A percentile compares a stretch with the other conserved stretches of the same genome.
Conservation (phyloP, 345 rosid species). For the Excoecaria agallocha region DNA sequence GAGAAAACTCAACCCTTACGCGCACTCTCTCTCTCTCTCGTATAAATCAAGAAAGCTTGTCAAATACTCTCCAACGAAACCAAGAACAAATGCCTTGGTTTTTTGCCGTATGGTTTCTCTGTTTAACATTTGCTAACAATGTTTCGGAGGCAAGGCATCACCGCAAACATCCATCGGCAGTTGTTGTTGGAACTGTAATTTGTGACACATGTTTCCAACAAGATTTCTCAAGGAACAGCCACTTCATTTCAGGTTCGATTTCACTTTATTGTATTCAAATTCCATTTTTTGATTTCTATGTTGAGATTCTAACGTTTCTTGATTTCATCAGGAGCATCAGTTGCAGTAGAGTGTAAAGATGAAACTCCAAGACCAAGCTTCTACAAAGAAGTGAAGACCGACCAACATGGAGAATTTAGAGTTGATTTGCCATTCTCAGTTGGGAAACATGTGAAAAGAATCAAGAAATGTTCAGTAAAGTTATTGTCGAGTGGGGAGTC, state of each 20-base stretch:
- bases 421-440: constrained; percentile 63
- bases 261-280: neutral
- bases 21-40: neutral
- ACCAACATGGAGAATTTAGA: constrained; percentile 64
- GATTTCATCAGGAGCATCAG: constrained; percentile 59
- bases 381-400: constrained; percentile 56
- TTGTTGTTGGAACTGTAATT: constrained; percentile 80
- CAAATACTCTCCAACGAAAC: neutral
- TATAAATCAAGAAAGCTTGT: neutral
- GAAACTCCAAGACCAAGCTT: constrained; percentile 44
- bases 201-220: constrained; percentile 81
- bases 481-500: constrained; percentile 70
- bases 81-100: constrained; percentile 35
- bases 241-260: constrained; percentile 70
- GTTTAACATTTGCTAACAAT: constrained; percentile 10
- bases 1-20: neutral
- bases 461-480: constrained; percentile 68
- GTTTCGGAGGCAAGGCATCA: constrained; percentile 30
- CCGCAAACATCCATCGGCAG: constrained; percentile 49
- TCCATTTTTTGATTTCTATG: neutral
- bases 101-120: constrained; percentile 28
- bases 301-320: neutral
- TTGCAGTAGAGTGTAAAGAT: constrained; percentile 66
- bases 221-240: constrained; percentile 49
- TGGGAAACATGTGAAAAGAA: constrained; percentile 58